A percentile compares a stretch with the other conserved stretches of the same genome.
These are phyloP conservation scores for Cytospora piceae DNA, from an alignment of 2,329 filamentous ascomycete genomes.

Conservation along the genomic window DNA sequence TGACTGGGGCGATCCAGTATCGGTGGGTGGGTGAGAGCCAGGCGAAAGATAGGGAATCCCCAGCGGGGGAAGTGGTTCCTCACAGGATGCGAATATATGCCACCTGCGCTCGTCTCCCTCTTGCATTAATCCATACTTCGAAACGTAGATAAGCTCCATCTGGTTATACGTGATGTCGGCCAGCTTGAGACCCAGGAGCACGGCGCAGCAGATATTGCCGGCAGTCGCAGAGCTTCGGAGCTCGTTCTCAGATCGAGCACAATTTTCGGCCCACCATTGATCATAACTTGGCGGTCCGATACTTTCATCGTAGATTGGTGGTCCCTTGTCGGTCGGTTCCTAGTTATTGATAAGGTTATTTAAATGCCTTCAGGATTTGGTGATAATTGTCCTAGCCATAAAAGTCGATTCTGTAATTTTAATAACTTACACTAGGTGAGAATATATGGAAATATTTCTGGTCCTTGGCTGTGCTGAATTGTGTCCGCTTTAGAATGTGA, in stretches of 20 bases:
- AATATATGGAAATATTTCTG: neutral
- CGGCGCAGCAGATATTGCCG: neutral
- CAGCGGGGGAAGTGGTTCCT: neutral
- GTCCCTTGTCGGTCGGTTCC: neutral
- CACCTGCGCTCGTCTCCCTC: neutral
- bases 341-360: neutral
- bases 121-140: too few species aligned
- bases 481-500: neutral
- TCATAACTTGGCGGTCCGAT: neutral
- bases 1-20: neutral
- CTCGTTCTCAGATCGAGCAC: neutral
- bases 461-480: neutral
- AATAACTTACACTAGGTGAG: too few species aligned
- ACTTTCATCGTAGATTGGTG: neutral
- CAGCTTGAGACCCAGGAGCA: neutral
- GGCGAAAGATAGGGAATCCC: neutral
- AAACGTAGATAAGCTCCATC: neutral
- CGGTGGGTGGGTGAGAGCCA: neutral
- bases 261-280: neutral
- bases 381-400: too few species aligned
- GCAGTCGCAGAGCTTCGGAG: neutral
- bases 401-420: neutral
- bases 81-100: neutral
- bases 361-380: neutral
- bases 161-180: neutral